Base-by-base conservation (phyloP, 306 rosid species). In the Oxytropis ochrocephala region DNA sequence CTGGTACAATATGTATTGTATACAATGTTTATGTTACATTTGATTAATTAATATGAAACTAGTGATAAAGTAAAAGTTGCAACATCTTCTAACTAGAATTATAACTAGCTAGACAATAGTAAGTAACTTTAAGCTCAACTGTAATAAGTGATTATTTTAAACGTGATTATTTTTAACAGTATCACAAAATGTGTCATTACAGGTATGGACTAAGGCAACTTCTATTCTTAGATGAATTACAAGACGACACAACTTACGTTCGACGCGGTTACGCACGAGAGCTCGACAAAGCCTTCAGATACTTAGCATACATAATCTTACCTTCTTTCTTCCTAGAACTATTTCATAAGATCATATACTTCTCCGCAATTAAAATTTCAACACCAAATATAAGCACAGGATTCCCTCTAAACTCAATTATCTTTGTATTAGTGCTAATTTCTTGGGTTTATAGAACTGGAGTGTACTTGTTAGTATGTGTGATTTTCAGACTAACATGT, bases 381-480 rank as follows among this genome's bases (percentile, higher is more conserved):
- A 14, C 81, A 7, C 92, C 91, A 7, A 58, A 52, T 11, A 5
- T 76, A 11, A 69, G 74, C 39, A 61, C 75, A 0, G 78, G 83
- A 7, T 75, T 84, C 19, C 87, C 91, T 0, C 43, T 87, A 13
- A 85, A 88, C 32, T 81, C 83, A 0, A 67, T 84, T 0, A 67
- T 79, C 14, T 83, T 88, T 30, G 69, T 87, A 5, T 43, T 91
- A 9, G 79, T 87, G 14, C 14, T 94, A 72, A 75, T 57, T 4
- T 88, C 97, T 4, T 94, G 98, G 98, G 65, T 94, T 3, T 90
- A 94, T 30, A 49, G 97, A 64, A 88, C 92, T 0, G 95, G 94
- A 51, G 88, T 88, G 72, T 90, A 88, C 85, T 33, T 94, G 78
- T 54, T 90, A 18, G 96, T 87, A 8, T 94, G 98, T 9, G 90